phyloP scores from a whole-genome alignment of 306 rosid species.

The Ammopiptanthus mongolicus region DNA sequence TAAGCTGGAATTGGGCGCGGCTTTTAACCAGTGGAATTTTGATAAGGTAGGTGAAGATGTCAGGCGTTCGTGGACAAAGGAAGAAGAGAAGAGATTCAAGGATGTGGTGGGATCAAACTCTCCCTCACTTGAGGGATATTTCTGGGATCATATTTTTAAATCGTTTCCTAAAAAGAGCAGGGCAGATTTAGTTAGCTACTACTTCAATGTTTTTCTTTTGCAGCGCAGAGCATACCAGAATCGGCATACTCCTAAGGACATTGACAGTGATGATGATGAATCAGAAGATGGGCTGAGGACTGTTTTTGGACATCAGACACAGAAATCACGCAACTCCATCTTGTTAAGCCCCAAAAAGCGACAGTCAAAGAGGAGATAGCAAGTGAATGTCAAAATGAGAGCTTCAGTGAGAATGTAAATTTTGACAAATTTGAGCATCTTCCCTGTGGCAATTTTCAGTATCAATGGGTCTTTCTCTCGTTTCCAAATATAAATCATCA shows the following conservation, averaged over 20 bases:
- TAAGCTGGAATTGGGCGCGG: slow-evolving; percentile 58
- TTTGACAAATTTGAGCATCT: slow-evolving; percentile 24
- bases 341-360: slow-evolving; percentile 47
- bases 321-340: slow-evolving; percentile 31
- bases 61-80: slow-evolving; percentile 41
- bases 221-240: slow-evolving; percentile 72
- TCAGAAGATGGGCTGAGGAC: slow-evolving; percentile 28
- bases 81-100: slow-evolving; percentile 55
- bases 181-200: slow-evolving; percentile 73
- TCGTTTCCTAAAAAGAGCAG: slow-evolving; percentile 59
- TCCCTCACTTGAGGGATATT: slow-evolving; percentile 29
- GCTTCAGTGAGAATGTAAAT: slow-evolving; percentile 12
- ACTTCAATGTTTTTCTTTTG: slow-evolving; percentile 74
- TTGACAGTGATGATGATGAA: slow-evolving; percentile 75
- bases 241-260: slow-evolving; percentile 53
- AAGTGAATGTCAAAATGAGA: background rate
- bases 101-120: slow-evolving; percentile 41
- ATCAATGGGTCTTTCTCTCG: background rate
- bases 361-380: slow-evolving; percentile 22
- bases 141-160: slow-evolving; percentile 47
- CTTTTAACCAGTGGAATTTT: slow-evolving; percentile 58
- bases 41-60: slow-evolving; percentile 67
- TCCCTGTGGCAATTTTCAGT: slow-evolving; percentile 12
- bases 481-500: slow-evolving; percentile 2
- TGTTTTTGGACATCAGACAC: slow-evolving; percentile 31